Conservation (phyloP, 805 yeast species). For the Sugiyamaella chiloensis region DNA sequence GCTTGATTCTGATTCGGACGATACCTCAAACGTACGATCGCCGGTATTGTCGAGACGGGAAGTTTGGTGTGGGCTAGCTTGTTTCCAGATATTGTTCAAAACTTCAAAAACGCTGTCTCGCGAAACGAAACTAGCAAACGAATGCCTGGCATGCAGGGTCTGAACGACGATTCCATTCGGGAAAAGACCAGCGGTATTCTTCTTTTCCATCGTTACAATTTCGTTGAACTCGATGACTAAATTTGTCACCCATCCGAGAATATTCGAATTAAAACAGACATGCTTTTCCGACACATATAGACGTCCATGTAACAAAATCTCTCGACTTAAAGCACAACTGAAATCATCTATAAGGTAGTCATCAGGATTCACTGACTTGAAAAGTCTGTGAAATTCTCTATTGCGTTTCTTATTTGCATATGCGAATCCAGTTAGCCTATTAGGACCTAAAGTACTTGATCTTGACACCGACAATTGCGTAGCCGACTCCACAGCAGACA, state of each 20-base stretch:
- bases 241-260: constrained; percentile 88
- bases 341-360: constrained; percentile 83
- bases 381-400: constrained; percentile 72
- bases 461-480: not conserved
- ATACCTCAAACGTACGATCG: constrained; percentile 6
- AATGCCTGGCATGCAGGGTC: constrained; percentile 60
- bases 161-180: constrained; percentile 83
- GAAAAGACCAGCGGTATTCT: constrained; percentile 81
- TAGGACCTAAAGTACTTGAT: not conserved
- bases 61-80: constrained; percentile 33
- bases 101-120: constrained; percentile 75
- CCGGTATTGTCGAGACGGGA: constrained; percentile 1
- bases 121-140: constrained; percentile 83
- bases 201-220: constrained; percentile 70
- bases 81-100: constrained; percentile 66
- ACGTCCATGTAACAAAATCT: constrained; percentile 83
- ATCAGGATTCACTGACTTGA: constrained; percentile 60
- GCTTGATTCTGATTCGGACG: constrained; percentile 39
- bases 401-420: constrained; percentile 45
- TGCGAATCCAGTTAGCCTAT: constrained; percentile 23
- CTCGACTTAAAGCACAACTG: constrained; percentile 85
- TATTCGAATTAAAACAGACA: constrained; percentile 80
- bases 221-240: constrained; percentile 70
- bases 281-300: constrained; percentile 74
- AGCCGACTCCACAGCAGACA: constrained; percentile 4